Base-by-base conservation (phyloP, 2,329 filamentous ascomycete genomes). In the Pestalotiopsis sp. region DNA sequence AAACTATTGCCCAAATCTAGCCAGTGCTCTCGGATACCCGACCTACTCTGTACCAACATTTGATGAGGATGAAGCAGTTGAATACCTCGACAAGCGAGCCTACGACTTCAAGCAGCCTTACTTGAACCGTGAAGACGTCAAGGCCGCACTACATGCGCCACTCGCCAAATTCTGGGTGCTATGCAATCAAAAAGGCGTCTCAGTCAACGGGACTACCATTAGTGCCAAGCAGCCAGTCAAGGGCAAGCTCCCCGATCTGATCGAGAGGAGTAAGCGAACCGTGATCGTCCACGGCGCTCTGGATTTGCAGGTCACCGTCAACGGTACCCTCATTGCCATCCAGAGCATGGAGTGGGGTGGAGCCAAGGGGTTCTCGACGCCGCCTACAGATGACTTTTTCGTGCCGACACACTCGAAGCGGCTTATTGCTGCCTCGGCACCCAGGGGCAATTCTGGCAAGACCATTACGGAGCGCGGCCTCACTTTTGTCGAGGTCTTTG, bases 281-380 rank as follows among this genome's bases (percentile, higher is more conserved):
- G 83, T 94, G 69, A 88, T 94, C 71, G 89, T 83, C 1, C 91
- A 94, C 72, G 92, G 91, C 5, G 81, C 85, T 65, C 83, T 90
- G 26, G 92, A 93, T 77, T 91, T 84, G 72, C 83, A 91, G 67
- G 83, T 92, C 14, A 81, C 89, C 48, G 81, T 83, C 73, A 90
- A 91, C 74, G 91, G 91, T 6, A 90, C 90, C 0, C 81, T 94
- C 1, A 79, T 92, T 14, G 85, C 86, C 1, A 88, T 94, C 63
- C 91, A 94, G 75, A 93, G 93, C 79, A 92, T 94, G 89, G 93
- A 90, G 0, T 94, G 89, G 88, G 86, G 87, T 64, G 91, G 91
- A 11, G 77, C 82, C 35, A 86, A 90, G 66, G 92, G 92, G 0
- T 94, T 94, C 81, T 85, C 88, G 70, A 75, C 78, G 1, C 78